These are phyloP conservation scores for Phellinidium pouzarii DNA, from an alignment of 1,284 basidiomycete species.

Conservation along the genomic window DNA sequence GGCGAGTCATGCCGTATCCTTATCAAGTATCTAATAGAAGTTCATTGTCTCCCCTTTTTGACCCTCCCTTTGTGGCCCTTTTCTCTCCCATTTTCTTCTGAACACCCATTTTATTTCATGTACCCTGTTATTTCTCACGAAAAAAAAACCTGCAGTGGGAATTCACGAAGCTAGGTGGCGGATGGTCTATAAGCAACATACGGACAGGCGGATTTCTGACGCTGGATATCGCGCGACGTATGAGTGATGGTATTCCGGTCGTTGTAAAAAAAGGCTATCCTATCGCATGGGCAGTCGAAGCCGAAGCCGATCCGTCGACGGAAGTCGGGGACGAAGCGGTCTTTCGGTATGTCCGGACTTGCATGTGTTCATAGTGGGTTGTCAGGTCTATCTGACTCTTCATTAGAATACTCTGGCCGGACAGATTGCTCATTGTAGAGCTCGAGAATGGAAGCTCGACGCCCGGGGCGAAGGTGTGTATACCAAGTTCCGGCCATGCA, in stretches of 20 bases:
- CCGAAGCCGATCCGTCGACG: not conserved
- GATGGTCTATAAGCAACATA: slow-evolving; percentile 15
- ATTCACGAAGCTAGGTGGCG: slow-evolving; percentile 4
- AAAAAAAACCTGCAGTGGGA: slow-evolving; percentile 8
- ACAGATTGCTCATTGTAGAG: slow-evolving; percentile 2
- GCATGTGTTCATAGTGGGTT: no score
- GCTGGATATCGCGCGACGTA: slow-evolving; percentile 1
- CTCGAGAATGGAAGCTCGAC: slow-evolving; percentile 4
- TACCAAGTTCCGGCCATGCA: not conserved
- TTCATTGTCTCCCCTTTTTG: not conserved
- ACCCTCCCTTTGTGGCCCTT: no score
- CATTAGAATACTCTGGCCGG: slow-evolving; percentile 14
- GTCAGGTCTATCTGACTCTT: not conserved
- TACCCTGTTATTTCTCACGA: not conserved
- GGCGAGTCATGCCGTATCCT: not conserved
- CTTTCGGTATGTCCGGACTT: not conserved
- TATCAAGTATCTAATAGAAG: not conserved
- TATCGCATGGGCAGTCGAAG: slow-evolving; percentile 12
- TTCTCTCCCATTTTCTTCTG: no score
- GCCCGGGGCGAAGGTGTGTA: slow-evolving; percentile 13
- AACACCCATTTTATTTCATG: no score
- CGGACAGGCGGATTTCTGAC: slow-evolving; percentile 9
- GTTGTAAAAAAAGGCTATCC: slow-evolving; percentile 9
- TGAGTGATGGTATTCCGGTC: slow-evolving; percentile 7
- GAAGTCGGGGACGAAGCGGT: not conserved